Conservation (phyloP, 2,329 filamentous ascomycete species). For the Mycosphaerella sp. region DNA sequence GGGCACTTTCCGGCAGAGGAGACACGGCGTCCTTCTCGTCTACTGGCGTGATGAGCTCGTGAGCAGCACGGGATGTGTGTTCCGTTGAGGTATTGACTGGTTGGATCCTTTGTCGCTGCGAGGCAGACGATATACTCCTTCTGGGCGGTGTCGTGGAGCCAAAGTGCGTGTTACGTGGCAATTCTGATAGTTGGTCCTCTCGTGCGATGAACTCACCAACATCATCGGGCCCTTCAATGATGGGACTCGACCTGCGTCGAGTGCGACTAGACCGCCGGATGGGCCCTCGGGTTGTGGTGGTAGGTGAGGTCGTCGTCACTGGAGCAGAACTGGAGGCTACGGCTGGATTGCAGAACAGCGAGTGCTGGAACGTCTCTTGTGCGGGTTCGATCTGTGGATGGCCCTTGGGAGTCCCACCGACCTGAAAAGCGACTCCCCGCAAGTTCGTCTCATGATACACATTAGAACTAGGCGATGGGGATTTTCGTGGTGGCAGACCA, state of each 20-base stretch:
- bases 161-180: conserved; percentile 26
- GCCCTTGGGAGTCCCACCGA: conserved; percentile 15
- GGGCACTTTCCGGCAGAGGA: conserved; percentile 24
- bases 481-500: conserved; percentile 13
- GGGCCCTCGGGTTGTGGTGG: conserved; percentile 9
- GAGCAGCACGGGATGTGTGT: neutral
- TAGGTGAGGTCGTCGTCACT: neutral
- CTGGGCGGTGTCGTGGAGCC: conserved; percentile 15
- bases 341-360: conserved; percentile 28
- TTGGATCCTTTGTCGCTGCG: conserved; percentile 13
- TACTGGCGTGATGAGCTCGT: conserved; percentile 13
- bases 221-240: conserved; percentile 5
- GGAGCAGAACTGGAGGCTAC: neutral
- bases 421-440: conserved; percentile 29
- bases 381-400: conserved; percentile 22
- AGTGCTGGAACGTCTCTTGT: conserved; percentile 27
- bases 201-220: conserved; percentile 11
- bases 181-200: conserved; percentile 25
- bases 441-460: conserved; percentile 19
- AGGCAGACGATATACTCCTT: conserved; percentile 12
- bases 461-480: conserved; percentile 13
- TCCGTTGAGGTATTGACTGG: conserved; percentile 11
- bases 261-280: conserved; percentile 16
- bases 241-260: conserved; percentile 19
- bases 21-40: conserved; percentile 24